These are phyloP conservation scores for Epichloe bromicola DNA, from an alignment of 2,329 filamentous ascomycete species.

Conservation along the genomic window DNA sequence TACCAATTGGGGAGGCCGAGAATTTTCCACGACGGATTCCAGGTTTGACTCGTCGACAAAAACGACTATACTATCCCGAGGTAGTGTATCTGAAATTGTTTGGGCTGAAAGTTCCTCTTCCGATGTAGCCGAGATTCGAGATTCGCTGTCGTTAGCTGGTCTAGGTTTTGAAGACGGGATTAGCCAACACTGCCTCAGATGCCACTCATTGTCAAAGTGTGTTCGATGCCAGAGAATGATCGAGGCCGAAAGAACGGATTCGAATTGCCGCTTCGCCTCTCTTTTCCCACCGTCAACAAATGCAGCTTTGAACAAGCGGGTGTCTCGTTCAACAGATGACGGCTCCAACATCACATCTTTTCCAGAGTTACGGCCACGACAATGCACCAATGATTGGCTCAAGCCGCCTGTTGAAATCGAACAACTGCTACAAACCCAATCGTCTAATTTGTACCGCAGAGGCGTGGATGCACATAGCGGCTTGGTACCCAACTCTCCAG, in stretches of 20 bases:
- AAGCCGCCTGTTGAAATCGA: constrained; percentile 12
- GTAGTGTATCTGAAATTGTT: constrained; percentile 18
- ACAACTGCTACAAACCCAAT: constrained; percentile 2
- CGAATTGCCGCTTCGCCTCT: background rate
- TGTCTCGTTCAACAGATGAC: constrained; percentile 7
- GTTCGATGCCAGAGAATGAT: background rate
- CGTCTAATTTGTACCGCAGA: constrained; percentile 13
- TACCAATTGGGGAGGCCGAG: background rate
- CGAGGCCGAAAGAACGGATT: background rate
- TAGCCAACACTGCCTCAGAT: background rate
- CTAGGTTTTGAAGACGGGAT: background rate
- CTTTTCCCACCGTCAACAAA: background rate
- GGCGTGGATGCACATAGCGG: constrained; percentile 20
- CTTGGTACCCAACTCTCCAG: constrained; percentile 2
- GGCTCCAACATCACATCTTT: constrained; percentile 22
- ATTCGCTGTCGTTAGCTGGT: background rate
- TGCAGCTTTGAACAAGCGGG: background rate
- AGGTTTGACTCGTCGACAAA: constrained; percentile 8
- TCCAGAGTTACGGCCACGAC: constrained; percentile 18
- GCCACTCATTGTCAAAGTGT: background rate
- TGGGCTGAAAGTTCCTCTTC: constrained; percentile 12
- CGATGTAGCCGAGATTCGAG: background rate
- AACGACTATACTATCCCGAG: constrained; percentile 17
- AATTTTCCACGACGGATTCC: background rate
- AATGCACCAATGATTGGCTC: constrained; percentile 21